Base-by-base conservation (phyloP, 352 stramenopile genomes). In the Phytopythium ostracodes region DNA sequence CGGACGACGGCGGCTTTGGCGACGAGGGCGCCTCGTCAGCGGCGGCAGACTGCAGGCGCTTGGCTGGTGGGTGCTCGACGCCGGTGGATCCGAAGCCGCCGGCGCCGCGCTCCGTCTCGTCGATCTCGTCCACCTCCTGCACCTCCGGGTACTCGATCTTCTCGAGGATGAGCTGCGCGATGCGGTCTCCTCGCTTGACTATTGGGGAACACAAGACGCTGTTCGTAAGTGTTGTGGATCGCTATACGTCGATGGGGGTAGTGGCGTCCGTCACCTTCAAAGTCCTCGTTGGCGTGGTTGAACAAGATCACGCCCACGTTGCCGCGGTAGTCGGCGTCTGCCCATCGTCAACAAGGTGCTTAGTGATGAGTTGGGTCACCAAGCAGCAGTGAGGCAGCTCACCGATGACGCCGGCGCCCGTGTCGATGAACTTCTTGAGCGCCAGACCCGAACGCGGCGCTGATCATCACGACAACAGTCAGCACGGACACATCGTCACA, bases 271-370 rank as follows among this genome's bases (percentile, higher is more conserved):
- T 27, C 40, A 86, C 72, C 63, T 62, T 89, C 69, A 72, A 99
- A 99, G 64, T 98, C 93, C 57, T 96, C 82, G 22, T 85, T 67
- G 9, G 91, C 84, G 75, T 99, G 96, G 78, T 99, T 99, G 81
- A 99, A 99, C 14, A 99, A 70, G n/a, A 99, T 92, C 33, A 99
- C 97, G 53, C 98, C 97, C 24, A 99, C 96, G 64, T 96, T 96
- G 59, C 98, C 98, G 31, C 97, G 93, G 75, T 99, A 99, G 68
- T 99, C 97, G 24, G 94, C 96, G 73, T 99, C 86, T 85, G 62
- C 11, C 17, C 29, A 18, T 7, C 20, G 11, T 18, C n/a, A 15
- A 22, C 9, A 14, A 7, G 33, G 10, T 14, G 33, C 1, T 10
- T 38, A 52, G 12, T 24, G 17, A 6, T 47, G 42, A 24, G 42